A percentile compares a stretch with the other conserved stretches of the same genome.
phyloP scores from a whole-genome alignment of 2,329 filamentous ascomycete genomes.

The Conoideocrella luteorostrata region DNA sequence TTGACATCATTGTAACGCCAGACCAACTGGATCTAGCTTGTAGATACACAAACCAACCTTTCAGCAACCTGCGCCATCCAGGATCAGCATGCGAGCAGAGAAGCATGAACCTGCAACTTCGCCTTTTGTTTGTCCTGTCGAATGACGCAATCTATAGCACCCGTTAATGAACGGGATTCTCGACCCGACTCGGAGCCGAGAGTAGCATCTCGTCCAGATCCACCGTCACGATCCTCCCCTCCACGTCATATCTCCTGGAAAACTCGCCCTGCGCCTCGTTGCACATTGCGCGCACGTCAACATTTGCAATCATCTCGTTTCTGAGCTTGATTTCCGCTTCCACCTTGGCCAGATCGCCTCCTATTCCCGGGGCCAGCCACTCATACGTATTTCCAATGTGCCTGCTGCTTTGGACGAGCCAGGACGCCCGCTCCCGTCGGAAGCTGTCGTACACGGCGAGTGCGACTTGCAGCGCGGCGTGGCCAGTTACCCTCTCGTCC shows the following conservation, averaged over 20 bases:
- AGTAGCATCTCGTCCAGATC: neutral
- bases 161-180: neutral
- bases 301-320: constrained; percentile 8
- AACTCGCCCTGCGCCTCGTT: neutral
- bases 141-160: no score
- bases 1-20: no score
- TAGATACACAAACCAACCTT: no score
- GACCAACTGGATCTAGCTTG: no score
- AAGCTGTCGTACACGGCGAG: neutral
- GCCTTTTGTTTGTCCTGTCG: no score
- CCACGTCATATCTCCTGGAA: neutral
- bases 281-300: constrained; percentile 4
- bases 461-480: neutral
- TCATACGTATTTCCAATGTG: constrained; percentile 10
- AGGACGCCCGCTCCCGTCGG: constrained; percentile 3
- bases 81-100: no score
- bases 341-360: constrained; percentile 8
- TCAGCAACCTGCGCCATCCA: no score
- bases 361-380: constrained; percentile 9
- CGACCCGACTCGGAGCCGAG: neutral
- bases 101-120: no score
- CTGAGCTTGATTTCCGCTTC: constrained; percentile 8
- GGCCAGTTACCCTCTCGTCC: neutral
- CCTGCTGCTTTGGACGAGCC: constrained; percentile 9
- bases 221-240: neutral